These are phyloP conservation scores for Spizellomyces sp. DNA, from an alignment of 192 early-diverging fungal species.

Conservation along the genomic window DNA sequence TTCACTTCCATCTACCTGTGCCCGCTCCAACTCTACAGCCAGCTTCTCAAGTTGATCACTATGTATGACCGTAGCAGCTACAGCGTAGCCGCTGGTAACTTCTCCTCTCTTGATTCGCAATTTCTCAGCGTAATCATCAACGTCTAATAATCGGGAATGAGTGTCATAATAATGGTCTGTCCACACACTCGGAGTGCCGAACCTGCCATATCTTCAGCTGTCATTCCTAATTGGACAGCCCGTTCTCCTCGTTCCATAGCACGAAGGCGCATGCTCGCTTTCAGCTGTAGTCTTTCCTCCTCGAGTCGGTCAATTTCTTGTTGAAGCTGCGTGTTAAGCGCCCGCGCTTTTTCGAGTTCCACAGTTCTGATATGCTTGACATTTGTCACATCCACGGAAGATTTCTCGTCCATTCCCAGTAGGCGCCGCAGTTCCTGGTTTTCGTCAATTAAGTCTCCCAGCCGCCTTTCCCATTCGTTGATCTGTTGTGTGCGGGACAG, in stretches of 20 bases:
- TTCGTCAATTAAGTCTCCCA: slow-evolving; percentile 49
- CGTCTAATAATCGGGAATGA: slow-evolving; percentile 6
- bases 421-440: slow-evolving; percentile 45
- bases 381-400: slow-evolving; percentile 52
- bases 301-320: slow-evolving; percentile 55
- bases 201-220: slow-evolving; percentile 44
- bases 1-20: slow-evolving; percentile 44
- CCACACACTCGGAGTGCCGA: not conserved
- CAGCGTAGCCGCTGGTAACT: not conserved
- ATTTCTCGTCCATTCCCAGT: slow-evolving; percentile 30
- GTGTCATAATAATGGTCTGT: not conserved
- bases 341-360: slow-evolving; percentile 49
- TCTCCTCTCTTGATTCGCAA: slow-evolving; percentile 34
- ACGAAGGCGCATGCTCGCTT: slow-evolving; percentile 40
- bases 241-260: slow-evolving; percentile 48
- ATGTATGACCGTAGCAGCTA: not conserved
- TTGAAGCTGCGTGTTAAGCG: slow-evolving; percentile 42
- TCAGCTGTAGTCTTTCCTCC: slow-evolving; percentile 53
- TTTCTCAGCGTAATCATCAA: slow-evolving; percentile 53
- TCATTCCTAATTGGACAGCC: slow-evolving; percentile 49
- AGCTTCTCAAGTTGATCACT: slow-evolving; percentile 44
- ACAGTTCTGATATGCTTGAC: slow-evolving; percentile 36
- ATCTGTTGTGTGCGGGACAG: slow-evolving; percentile 35
- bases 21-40: slow-evolving; percentile 45
- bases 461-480: slow-evolving; percentile 47